Conservation (phyloP, 225 moss, liverwort and hornwort species). For the Neckera pumila region DNA sequence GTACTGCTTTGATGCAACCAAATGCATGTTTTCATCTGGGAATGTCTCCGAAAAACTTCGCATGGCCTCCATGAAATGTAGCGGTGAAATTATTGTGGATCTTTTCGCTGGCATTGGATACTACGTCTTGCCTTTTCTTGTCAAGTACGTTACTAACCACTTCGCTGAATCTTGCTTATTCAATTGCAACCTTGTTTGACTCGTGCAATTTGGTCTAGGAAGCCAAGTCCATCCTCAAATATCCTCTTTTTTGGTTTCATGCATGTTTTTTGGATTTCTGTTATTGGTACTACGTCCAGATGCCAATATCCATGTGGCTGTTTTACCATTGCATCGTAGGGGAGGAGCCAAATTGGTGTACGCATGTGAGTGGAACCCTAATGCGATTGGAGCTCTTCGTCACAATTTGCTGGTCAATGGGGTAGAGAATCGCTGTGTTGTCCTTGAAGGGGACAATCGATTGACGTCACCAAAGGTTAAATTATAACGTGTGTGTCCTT, state of each 20-base stretch:
- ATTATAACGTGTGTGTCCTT: neutral
- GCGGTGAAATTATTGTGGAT: conserved; percentile 67
- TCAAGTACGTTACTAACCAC: conserved; percentile 35
- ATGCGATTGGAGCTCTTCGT: conserved; percentile 68
- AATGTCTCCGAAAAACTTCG: conserved; percentile 91
- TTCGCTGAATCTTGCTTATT: neutral
- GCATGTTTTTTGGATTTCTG: neutral
- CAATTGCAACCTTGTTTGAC: neutral
- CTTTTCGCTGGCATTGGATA: conserved; percentile 91
- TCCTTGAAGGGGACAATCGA: conserved; percentile 86
- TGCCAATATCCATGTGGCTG: neutral
- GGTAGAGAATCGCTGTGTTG: conserved; percentile 53
- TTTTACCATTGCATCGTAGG: conserved; percentile 16
- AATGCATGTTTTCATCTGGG: conserved; percentile 98
- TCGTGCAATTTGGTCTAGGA: neutral
- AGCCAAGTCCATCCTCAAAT: neutral
- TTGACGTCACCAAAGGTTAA: conserved; percentile 59
- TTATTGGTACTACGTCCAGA: neutral
- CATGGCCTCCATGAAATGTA: conserved; percentile 52
- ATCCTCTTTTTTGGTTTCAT: neutral
- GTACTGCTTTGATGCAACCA: conserved; percentile 84
- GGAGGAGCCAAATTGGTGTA: conserved; percentile 68
- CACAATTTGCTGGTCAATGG: conserved; percentile 67
- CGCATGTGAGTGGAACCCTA: conserved; percentile 90
- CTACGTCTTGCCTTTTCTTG: conserved; percentile 74